Evolutionary conservation across 345 rosid genomes (phyloP).

Genomic region (Hibiscus syriacus): DNA sequence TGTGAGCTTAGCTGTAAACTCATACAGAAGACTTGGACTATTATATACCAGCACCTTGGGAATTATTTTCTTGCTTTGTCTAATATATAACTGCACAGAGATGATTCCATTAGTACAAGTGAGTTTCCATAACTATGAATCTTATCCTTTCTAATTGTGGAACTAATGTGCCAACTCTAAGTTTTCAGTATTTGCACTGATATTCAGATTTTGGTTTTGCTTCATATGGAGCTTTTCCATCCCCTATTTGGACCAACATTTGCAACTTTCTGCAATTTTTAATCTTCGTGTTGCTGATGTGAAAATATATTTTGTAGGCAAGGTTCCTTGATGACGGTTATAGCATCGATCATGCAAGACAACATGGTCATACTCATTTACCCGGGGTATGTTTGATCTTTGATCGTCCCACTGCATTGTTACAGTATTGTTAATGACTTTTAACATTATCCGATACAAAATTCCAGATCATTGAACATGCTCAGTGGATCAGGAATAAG

Average conservation of each 20-base stretch:
- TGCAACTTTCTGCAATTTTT: background rate
- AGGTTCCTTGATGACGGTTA: conserved; percentile 71
- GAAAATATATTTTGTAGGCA: conserved; percentile 44
- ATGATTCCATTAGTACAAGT: background rate
- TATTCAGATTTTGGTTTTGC: background rate
- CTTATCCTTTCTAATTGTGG: background rate
- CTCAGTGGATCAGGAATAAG: conserved; percentile 85
- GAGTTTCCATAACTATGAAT: background rate
- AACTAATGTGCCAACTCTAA: background rate
- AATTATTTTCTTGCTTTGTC: background rate
- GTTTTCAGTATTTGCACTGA: background rate
- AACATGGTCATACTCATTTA: conserved; percentile 84
- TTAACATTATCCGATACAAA: background rate
- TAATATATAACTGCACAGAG: background rate
- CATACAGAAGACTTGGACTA: background rate
- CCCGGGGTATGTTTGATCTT: conserved; percentile 45
- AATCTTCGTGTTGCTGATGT: background rate
- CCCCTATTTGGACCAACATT: background rate
- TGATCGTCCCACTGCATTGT: conserved; percentile 1
- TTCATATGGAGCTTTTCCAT: background rate
- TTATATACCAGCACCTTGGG: background rate
- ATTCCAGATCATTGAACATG: conserved; percentile 71
- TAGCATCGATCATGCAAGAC: conserved; percentile 67
- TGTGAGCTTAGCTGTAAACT: background rate
- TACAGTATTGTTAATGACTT: background rate